phyloP scores from a whole-genome alignment of 441 rosid genomes.

The Codiaeum variegatum region DNA sequence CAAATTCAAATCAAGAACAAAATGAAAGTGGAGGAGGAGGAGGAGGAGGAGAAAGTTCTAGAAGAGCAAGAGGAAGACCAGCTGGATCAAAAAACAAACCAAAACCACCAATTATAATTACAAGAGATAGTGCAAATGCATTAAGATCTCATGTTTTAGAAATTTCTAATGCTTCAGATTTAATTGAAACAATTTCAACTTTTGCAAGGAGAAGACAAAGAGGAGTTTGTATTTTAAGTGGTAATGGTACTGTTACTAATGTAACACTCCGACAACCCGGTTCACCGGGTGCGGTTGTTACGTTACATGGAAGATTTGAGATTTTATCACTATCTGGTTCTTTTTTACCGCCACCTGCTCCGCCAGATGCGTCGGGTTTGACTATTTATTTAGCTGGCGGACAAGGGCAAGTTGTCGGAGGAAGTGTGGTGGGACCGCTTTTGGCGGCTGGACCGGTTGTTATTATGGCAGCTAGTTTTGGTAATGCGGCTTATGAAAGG shows the following conservation, averaged over 20 bases:
- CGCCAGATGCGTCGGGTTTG: constrained; percentile 73
- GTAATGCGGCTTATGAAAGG: constrained; percentile 75
- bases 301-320: constrained; percentile 76
- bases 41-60: constrained; percentile 48
- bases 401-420: constrained; percentile 88
- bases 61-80: constrained; percentile 81
- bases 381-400: constrained; percentile 79
- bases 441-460: constrained; percentile 72
- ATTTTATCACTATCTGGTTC: constrained; percentile 70
- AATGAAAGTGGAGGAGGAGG: no score
- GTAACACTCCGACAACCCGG: constrained; percentile 75
- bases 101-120: constrained; percentile 74
- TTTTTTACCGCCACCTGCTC: constrained; percentile 77
- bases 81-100: constrained; percentile 83
- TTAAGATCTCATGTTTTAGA: constrained; percentile 89
- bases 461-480: constrained; percentile 73
- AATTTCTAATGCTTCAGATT: constrained; percentile 61
- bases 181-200: constrained; percentile 65
- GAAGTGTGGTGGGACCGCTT: constrained; percentile 67
- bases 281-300: constrained; percentile 59
- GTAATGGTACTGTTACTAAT: constrained; percentile 71
- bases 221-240: constrained; percentile 76
- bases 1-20: no score
- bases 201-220: constrained; percentile 73
- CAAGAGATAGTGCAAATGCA: constrained; percentile 83